A percentile compares a stretch with the other conserved stretches of the same genome.
phyloP scores from a whole-genome alignment of 768 basidiomycete species.

The Podaxis pistillaris region DNA sequence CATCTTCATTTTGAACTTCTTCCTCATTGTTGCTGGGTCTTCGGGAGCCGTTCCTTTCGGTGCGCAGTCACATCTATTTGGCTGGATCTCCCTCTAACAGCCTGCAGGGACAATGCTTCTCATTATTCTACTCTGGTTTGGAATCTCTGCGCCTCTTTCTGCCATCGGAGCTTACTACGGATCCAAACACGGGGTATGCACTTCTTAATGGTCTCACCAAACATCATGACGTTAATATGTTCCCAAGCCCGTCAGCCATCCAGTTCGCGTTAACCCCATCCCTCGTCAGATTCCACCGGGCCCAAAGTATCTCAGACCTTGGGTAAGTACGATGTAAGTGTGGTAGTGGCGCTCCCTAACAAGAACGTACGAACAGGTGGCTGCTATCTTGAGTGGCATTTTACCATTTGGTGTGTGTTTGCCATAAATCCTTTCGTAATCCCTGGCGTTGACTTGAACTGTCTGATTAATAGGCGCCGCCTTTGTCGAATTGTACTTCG shows the following conservation, averaged over 20 bases:
- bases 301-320: constrained; percentile 80
- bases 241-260: constrained; percentile 66
- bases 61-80: constrained; percentile 24
- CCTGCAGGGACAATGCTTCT: constrained; percentile 74
- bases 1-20: constrained; percentile 89
- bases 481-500: constrained; percentile 93
- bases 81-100: constrained; percentile 1
- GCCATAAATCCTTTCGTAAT: neutral
- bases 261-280: constrained; percentile 88
- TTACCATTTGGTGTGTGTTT: constrained; percentile 75
- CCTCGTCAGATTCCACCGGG: constrained; percentile 93
- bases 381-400: constrained; percentile 83
- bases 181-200: constrained; percentile 76
- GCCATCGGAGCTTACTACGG: constrained; percentile 86
- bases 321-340: constrained; percentile 43
- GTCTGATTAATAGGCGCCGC: constrained; percentile 65
- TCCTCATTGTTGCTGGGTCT: constrained; percentile 80
- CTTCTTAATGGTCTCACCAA: neutral
- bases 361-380: constrained; percentile 38
- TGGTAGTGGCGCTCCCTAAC: constrained; percentile 6
- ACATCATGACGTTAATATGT: constrained; percentile 10
- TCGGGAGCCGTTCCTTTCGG: constrained; percentile 98
- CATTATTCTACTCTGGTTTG: constrained; percentile 87
- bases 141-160: constrained; percentile 89
- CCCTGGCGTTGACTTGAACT: neutral